Evolutionary conservation across 1,284 basidiomycete genomes (phyloP), one percentile per base, ranked within the genome.

Genomic region (Heterobasidion occidentale): DNA sequence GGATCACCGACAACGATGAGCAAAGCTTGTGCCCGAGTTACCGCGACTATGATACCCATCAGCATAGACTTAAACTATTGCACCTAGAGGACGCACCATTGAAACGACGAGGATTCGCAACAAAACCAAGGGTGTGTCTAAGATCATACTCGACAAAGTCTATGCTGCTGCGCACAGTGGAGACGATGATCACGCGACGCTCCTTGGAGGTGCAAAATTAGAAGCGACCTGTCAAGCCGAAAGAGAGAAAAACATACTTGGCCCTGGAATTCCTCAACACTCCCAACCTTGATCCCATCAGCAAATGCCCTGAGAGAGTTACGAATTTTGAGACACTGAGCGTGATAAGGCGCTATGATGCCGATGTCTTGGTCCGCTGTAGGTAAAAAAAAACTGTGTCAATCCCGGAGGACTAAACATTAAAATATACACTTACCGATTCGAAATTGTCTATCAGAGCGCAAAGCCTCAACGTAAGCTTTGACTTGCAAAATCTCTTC

Each of bases 201-300:
- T 87, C 84, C 82, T 86, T 55, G n/a, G 49, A 42, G 38, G 12
- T 42, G 38, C 7, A 42, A n/a, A 7, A 46, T 36, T 19, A 33
- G 9, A 44, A 54, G 48, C n/a, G 44, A 38, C 14, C 19, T 36
- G 9, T 27, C 8, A 19, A 49, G 20, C 4, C 14, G 1, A 47
- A 33, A 14, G 34, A 47, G 15, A n/a, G 5, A 14, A 1, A 20
- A 36, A 33, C 71, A 42, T 56, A 81, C 82, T 68, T 84, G 81
- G 7, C 83, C 84, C 65, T 86, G 83, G 67, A 84, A 86, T 57
- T 83, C 79, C 65, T 86, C 83, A 1, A 84, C 81, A 54, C 76
- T 81, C 15, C 81, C 83, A n/a, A 84, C 79, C 56, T 80, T 84
- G 58, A 83, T 72, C 5, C 69, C 74, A 54, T 63, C 71, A 64